A percentile compares a stretch with the other conserved stretches of the same genome.
phyloP scores from a whole-genome alignment of 1,139 yeast species.

The Taphrina deformans region DNA sequence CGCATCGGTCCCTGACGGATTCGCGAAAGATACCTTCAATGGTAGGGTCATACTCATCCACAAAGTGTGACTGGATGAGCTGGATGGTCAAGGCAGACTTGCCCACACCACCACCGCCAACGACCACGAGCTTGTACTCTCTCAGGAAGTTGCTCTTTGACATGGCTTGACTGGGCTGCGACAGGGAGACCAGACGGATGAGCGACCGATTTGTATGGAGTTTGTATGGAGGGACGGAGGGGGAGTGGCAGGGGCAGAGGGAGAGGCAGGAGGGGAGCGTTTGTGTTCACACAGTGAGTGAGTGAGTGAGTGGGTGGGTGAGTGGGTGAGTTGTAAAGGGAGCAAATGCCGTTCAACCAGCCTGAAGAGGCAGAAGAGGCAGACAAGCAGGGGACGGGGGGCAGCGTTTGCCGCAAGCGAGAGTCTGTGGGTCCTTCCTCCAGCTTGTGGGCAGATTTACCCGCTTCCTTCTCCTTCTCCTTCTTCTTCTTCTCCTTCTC shows the following conservation, averaged over 20 bases:
- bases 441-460: too few relatives aligned
- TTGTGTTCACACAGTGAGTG: neutral
- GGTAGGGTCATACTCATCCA: slow-evolving; percentile 47
- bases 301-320: neutral
- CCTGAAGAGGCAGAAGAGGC: too few relatives aligned
- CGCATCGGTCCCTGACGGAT: neutral
- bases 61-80: slow-evolving; percentile 79
- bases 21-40: slow-evolving; percentile 40
- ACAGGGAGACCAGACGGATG: neutral
- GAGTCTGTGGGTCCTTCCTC: too few relatives aligned
- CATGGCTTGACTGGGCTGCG: neutral
- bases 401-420: too few relatives aligned
- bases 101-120: slow-evolving; percentile 98
- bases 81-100: slow-evolving; percentile 91
- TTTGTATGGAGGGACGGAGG: neutral
- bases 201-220: too few relatives aligned
- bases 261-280: neutral
- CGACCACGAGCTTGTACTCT: slow-evolving; percentile 79
- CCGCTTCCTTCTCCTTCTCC: too few relatives aligned
- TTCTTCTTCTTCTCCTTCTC: too few relatives aligned
- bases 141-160: slow-evolving; percentile 39
- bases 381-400: too few relatives aligned
- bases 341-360: too few relatives aligned
- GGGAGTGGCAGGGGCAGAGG: neutral
- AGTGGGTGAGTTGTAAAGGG: too few relatives aligned